A percentile compares a stretch with the other conserved stretches of the same genome.
Evolutionary conservation across 2,329 filamentous ascomycete genomes (phyloP).

Genomic region (Neoarthrinium moseri): DNA sequence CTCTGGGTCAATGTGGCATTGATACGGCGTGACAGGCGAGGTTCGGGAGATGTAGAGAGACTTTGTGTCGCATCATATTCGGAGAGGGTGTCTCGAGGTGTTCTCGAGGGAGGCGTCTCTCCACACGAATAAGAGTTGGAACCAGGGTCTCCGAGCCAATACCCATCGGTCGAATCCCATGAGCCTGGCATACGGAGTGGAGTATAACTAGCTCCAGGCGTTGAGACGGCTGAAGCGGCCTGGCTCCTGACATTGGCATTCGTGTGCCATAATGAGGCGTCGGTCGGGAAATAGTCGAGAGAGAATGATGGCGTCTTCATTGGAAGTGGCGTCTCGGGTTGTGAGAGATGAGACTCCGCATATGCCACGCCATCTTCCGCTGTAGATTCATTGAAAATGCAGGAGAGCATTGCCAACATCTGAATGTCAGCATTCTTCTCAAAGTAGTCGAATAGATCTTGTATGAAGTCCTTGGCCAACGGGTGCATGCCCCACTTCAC

Average conservation of each 20-base stretch:
- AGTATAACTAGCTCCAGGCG: constrained; percentile 56
- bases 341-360: constrained; percentile 53
- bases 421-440: constrained; percentile 63
- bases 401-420: constrained; percentile 71
- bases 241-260: constrained; percentile 48
- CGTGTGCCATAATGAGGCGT: constrained; percentile 48
- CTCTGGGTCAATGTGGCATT: constrained; percentile 57
- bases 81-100: constrained; percentile 41
- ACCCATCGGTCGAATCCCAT: constrained; percentile 53
- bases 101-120: constrained; percentile 57
- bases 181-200: constrained; percentile 55
- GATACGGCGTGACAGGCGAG: constrained; percentile 48
- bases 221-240: constrained; percentile 54
- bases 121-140: constrained; percentile 61
- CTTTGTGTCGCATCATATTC: constrained; percentile 49
- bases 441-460: constrained; percentile 62
- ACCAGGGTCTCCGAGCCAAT: constrained; percentile 52
- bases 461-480: constrained; percentile 59
- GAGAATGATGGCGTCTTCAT: constrained; percentile 67
- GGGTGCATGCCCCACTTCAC: constrained; percentile 70
- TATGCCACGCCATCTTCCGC: constrained; percentile 56
- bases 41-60: constrained; percentile 60
- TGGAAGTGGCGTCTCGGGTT: constrained; percentile 61
- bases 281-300: constrained; percentile 63
- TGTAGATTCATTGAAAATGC: constrained; percentile 63